Evolutionary conservation across 768 basidiomycete genomes (phyloP).

Genomic region (Suillus lakei): DNA sequence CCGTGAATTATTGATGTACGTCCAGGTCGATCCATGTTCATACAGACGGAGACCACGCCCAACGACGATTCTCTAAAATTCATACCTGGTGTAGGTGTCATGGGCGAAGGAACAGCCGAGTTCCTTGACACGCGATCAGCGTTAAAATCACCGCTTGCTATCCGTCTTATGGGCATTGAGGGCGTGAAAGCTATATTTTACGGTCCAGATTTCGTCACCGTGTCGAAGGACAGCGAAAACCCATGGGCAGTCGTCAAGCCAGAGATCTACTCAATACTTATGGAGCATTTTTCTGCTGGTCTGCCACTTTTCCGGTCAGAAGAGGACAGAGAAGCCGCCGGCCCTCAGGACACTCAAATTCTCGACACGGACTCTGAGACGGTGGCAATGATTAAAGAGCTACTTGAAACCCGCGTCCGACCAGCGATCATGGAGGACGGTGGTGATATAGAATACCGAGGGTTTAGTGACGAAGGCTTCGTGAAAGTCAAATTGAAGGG

Average conservation of each 20-base stretch:
- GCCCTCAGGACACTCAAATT: conserved; percentile 92
- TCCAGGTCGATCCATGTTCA: conserved; percentile 90
- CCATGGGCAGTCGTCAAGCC: conserved; percentile 93
- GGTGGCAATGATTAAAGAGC: conserved; percentile 98
- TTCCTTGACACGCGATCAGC: conserved; percentile 90
- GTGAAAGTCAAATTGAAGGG: conserved; percentile 95
- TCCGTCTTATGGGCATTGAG: conserved; percentile 92
- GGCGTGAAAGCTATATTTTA: conserved; percentile 91
- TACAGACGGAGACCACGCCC: conserved; percentile 96
- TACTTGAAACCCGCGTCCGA: conserved; percentile 91
- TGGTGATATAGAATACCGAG: conserved; percentile 95
- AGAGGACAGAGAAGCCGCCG: conserved; percentile 78
- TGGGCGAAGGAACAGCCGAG: conserved; percentile 89
- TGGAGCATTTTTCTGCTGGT: conserved; percentile 97
- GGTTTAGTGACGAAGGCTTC: conserved; percentile 82
- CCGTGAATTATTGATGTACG: neutral
- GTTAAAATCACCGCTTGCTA: conserved; percentile 90
- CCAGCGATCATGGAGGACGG: conserved; percentile 99
- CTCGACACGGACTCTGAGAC: conserved; percentile 95
- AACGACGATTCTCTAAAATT: conserved; percentile 98
- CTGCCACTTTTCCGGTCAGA: conserved; percentile 84
- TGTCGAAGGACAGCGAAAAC: conserved; percentile 87
- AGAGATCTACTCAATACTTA: conserved; percentile 93
- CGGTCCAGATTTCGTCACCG: conserved; percentile 97
- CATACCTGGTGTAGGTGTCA: conserved; percentile 90